Evolutionary conservation across 73 alveolate species (phyloP).

Genomic region (Effrenium voratum): DNA sequence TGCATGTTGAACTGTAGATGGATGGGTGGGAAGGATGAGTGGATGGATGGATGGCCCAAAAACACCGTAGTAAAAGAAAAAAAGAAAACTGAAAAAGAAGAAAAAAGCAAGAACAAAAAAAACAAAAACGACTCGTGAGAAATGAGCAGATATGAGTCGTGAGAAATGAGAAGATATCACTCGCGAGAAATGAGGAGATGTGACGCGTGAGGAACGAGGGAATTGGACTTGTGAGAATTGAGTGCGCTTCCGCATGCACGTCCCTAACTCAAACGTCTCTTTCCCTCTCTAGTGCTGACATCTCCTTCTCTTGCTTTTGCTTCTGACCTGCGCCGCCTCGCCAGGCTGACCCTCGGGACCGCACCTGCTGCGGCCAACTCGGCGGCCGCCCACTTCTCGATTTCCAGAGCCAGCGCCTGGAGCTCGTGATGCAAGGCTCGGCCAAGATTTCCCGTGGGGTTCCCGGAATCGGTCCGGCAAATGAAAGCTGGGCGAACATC

Average conservation of each 20-base stretch:
- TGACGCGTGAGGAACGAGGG: no score
- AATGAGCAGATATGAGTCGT: no score
- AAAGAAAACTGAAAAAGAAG: neutral
- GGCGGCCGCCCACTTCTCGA: constrained; percentile 61
- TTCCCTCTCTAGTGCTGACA: neutral
- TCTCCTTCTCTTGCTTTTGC: neutral
- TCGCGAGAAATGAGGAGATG: no score
- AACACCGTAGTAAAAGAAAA: neutral
- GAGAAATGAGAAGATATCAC: no score
- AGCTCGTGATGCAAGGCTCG: neutral
- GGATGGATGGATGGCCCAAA: neutral
- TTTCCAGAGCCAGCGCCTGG: constrained; percentile 38
- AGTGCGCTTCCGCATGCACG: neutral
- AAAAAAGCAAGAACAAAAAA: neutral
- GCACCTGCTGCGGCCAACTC: constrained; percentile 73
- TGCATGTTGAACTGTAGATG: neutral
- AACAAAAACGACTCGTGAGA: no score
- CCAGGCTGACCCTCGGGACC: neutral
- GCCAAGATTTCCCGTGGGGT: neutral
- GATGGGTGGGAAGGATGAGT: neutral
- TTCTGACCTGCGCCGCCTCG: neutral
- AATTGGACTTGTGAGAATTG: neutral
- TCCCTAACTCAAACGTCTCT: neutral
- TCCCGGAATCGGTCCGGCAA: neutral
- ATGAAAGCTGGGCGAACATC: neutral